These are phyloP conservation scores for Prunus fruticosa DNA, from an alignment of 306 rosid species.

Conservation along the genomic window DNA sequence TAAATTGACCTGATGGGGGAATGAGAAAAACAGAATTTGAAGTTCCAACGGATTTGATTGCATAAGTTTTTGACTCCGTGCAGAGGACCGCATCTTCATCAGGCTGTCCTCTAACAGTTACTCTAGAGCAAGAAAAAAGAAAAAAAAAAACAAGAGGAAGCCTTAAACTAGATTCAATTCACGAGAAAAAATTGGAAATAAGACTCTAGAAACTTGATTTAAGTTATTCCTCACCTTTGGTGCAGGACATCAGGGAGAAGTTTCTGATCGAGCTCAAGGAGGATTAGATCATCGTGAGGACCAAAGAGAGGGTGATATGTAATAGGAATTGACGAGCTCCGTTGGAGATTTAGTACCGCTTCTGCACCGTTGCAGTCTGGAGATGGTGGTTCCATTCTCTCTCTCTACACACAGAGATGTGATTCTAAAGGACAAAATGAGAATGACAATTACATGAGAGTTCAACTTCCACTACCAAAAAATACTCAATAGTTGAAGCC, in stretches of 20 bases:
- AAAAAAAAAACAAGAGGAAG: slow-evolving; percentile 2
- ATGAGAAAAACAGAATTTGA: slow-evolving; percentile 86
- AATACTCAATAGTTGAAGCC: neutral
- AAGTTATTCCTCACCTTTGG: slow-evolving; percentile 42
- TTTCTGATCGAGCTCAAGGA: slow-evolving; percentile 73
- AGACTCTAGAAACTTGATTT: neutral
- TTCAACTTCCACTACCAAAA: neutral
- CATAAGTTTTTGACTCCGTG: slow-evolving; percentile 74
- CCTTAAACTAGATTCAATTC: slow-evolving; percentile 21
- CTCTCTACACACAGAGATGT: neutral
- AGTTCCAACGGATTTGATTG: slow-evolving; percentile 79
- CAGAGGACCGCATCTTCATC: slow-evolving; percentile 91
- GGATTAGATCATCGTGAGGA: slow-evolving; percentile 55
- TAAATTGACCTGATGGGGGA: slow-evolving; percentile 56
- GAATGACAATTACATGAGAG: neutral
- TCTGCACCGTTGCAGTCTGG: slow-evolving; percentile 45
- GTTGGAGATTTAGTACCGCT: slow-evolving; percentile 48
- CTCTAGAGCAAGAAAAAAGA: slow-evolving; percentile 35
- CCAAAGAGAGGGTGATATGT: slow-evolving; percentile 69
- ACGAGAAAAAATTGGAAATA: slow-evolving; percentile 28
- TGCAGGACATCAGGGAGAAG: slow-evolving; percentile 53
- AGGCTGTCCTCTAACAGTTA: slow-evolving; percentile 77
- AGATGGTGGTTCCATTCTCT: slow-evolving; percentile 41
- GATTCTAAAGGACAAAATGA: neutral
- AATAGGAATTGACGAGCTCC: slow-evolving; percentile 53